Base-by-base conservation (phyloP, 176 grass and related monocot genomes). In the Panicum miliaceum region DNA sequence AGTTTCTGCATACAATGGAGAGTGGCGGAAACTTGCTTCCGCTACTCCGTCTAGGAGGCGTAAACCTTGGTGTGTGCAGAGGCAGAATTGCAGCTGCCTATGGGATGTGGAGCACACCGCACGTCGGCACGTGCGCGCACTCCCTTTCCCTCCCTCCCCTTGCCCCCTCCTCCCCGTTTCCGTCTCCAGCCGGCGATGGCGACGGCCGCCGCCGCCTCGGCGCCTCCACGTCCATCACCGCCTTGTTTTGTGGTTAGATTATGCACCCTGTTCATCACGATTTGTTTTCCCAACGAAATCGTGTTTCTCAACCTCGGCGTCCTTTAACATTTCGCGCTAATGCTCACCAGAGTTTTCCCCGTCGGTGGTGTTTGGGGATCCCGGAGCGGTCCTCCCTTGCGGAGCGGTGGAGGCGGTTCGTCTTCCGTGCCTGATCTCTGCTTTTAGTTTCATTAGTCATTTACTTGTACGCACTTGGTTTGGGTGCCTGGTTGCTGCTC, bases 341-440 rank as follows among this genome's bases (percentile, higher is more conserved):
- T 40, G 10, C 38, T 48, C 25, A 26, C 13, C 50, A 86, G 84
- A 60, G 67, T 50, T 58, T 48, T 73, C 46, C 32, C 41, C 73
- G 29, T 32, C 58, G n/a, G 32, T 73, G 73, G 67, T 78, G 58
- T 25, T 86, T 65, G 58, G 88, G 59, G 1, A 40, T 52, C 16
- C 50, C 38, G 2, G 16, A 40, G 73, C 64, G 40, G 43, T 42
- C 74, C 6, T 10, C 50, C 75, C 80, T 43, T 1, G 67, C 84
- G 8, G 56, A 68, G 9, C 60, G n/a, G 50, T 58, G 80, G 74
- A 90, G 68, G 75, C 50, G 80, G 88, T 90, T 64, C 47, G 73
- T 78, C 22, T 51, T 73, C 11, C 51, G 22, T 64, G 0, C 46
- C 36, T 77, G 41, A 36, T 60, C 43, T 76, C 7, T 34, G 26